Evolutionary conservation across 495 filamentous ascomycete species (phyloP), one percentile per base, ranked within the genome.

Genomic region (Margaritispora aquatica): DNA sequence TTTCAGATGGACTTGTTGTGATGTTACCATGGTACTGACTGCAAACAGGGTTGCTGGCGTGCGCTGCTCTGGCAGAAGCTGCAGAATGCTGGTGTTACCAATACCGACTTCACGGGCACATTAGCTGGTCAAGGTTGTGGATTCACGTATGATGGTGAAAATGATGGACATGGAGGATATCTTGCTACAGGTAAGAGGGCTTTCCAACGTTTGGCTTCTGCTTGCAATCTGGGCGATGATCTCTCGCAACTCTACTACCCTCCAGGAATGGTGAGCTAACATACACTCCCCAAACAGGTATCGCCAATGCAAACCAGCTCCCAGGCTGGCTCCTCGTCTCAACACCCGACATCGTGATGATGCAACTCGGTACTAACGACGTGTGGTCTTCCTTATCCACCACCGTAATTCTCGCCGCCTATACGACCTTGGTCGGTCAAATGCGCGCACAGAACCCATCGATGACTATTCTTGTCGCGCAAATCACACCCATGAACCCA

Each of bases 261-360:
- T 10, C 10, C 11, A 44, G 19, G 38, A 44, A 44, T 8, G 17
- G 15, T 17, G 19, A 44, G 8, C 38, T 44, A n/a, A 44, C 38
- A 8, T 17, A n/a, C 4, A 15, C 38, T 44, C 15, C 19, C 13
- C 29, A 13, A 5, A 34, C 38, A 44, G 38, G 38, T 3, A 44
- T 44, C 15, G 38, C 19, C 8, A 44, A 17, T 17, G 17, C 7
- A 3, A 44, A 44, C 38, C 2, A 44, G 3, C 38, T 44, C 19
- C 38, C 38, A 8, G 38, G 38, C 17, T 44, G 38, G 38, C 38
- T 44, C 38, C 10, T 17, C 19, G 15, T 44, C 38, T 44, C 38
- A 44, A 44, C 15, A 2, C 55, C 69, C 1, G 72, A 68, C 59
- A 68, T 80, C 26, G 60, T 77, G 7, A 72, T 80, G 38, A 44